Evolutionary conservation across 345 rosid genomes (phyloP), one percentile per base, ranked within the genome.

Genomic region (Microcos paniculata): DNA sequence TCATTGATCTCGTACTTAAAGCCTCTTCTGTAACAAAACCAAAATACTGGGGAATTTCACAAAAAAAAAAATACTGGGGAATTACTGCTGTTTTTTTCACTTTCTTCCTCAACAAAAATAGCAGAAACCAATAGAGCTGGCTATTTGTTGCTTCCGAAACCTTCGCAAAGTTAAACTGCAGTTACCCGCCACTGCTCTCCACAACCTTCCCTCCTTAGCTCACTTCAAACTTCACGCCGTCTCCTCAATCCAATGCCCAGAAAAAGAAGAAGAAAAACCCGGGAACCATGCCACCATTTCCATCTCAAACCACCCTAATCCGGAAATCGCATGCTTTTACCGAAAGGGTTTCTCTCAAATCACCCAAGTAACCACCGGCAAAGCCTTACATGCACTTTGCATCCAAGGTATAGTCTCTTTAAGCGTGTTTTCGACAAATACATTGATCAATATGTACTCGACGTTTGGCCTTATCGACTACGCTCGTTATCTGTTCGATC

Each of bases 291-390:
- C 76, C 58, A 3, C n/a, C 72, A n/a, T 81, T 80, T 74, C 80
- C 74, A 86, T 83, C 76, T 52, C 84, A 81, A 71, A 81, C 91
- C 96, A 90, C 81, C 89, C 85, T 77, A 83, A 83, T 79, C 85
- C 88, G 16, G 88, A 87, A 80, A 72, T 91, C 49, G 82, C 94
- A 53, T 88, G 86, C 79, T 92, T 92, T 69, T 71, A 79, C 74
- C 89, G 73, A 19, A 87, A 90, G 65, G 98, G 98, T 46, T 94
- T 94, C 86, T 91, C 98, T 16, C 88, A 86, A 76, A 88, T 92
- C 84, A 85, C 83, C 78, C 74, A 66, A 30, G 84, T 84, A 72
- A 23, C 42, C 57, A 79, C 85, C 12, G 97, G 96, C 12, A 89
- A 72, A 82, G 90, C 97, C 75, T 66, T 94, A 9, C 98, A 94